Evolutionary conservation across 2,329 filamentous ascomycete species (phyloP), one percentile per base, ranked within the genome.

Genomic region (Mariannaea elegans): DNA sequence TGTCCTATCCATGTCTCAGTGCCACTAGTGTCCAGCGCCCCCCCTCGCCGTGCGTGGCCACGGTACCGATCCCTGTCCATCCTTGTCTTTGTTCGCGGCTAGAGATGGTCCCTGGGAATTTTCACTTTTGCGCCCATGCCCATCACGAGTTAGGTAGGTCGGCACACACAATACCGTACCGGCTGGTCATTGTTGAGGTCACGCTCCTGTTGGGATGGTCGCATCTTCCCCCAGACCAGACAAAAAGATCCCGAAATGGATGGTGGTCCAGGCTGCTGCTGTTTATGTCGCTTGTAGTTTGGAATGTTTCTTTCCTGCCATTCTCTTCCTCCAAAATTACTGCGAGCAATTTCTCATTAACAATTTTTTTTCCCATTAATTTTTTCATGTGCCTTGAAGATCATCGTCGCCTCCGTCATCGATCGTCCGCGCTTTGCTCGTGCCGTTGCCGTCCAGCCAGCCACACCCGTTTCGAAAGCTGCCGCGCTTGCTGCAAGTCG

Each of bases 1-100:
- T 58, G 59, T 64, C 61, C 56, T 63, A 69, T 62, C 67, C 65
- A 66, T 67, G 67, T 69, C 67, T 69, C 63, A 68, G 65, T 65
- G 50, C 34, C 62, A 66, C 67, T 70, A 70, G 67, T 62, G 67
- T 53, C 67, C 62, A 69, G n/a, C 63, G 55, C 60, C 57, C 9
- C 61, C 57, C 38, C 50, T 50, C 34, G 24, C 49, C 44, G 48
- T 50, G 52, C 49, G 24, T 44, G 58, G 51, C 61, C 65, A 65
- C 64, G 46, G 49, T 45, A 62, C 55, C 59, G 49, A 67, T 63
- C 65, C 67, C 63, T 65, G 59, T 61, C 44, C 19, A 63, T 59
- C 59, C 58, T 51, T 63, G 65, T 59, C 50, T 42, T 18, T 48
- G 41, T 31, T 16, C 51, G 18, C 42, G 23, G 44, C 34, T 19